Evolutionary conservation across 495 filamentous ascomycete genomes (phyloP).

Genomic region (Penicillium herquei): DNA sequence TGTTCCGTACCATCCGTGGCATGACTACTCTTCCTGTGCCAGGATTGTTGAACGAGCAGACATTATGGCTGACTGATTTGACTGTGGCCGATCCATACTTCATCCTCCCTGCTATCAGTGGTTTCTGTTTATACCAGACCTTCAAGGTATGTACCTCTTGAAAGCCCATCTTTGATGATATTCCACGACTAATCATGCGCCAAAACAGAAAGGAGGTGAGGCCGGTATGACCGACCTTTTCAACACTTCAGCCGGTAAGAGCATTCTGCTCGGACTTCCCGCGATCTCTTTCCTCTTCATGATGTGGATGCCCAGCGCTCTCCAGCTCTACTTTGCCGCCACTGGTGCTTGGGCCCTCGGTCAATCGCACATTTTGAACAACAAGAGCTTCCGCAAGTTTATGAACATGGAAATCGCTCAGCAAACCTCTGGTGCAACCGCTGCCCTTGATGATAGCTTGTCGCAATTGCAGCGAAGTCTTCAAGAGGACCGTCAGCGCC

Average conservation of each 20-base stretch:
- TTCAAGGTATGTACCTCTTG: slow-evolving; percentile 53
- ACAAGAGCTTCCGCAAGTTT: slow-evolving; percentile 23
- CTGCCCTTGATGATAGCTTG: neutral
- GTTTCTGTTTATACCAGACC: slow-evolving; percentile 41
- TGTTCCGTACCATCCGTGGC: slow-evolving; percentile 69
- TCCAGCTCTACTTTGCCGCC: slow-evolving; percentile 71
- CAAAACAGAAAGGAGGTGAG: slow-evolving; percentile 55
- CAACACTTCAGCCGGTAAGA: slow-evolving; percentile 36
- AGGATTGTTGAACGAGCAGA: slow-evolving; percentile 63
- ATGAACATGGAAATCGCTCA: slow-evolving; percentile 16
- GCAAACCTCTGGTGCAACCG: neutral
- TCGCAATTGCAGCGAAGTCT: neutral
- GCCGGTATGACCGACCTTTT: slow-evolving; percentile 31
- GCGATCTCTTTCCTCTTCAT: slow-evolving; percentile 61
- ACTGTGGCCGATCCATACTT: slow-evolving; percentile 73
- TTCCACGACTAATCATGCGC: neutral
- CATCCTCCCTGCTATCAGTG: slow-evolving; percentile 59
- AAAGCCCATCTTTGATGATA: neutral
- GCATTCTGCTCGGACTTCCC: slow-evolving; percentile 59
- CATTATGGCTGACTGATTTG: slow-evolving; percentile 78
- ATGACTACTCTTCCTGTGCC: slow-evolving; percentile 82
- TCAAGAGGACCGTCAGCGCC: neutral
- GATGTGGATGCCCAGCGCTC: slow-evolving; percentile 58
- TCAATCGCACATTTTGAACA: slow-evolving; percentile 56
- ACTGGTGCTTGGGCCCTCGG: slow-evolving; percentile 53